These are phyloP conservation scores for Schizochytrium sp. DNA, from an alignment of 108 stramenopile species.

Conservation along the genomic window DNA sequence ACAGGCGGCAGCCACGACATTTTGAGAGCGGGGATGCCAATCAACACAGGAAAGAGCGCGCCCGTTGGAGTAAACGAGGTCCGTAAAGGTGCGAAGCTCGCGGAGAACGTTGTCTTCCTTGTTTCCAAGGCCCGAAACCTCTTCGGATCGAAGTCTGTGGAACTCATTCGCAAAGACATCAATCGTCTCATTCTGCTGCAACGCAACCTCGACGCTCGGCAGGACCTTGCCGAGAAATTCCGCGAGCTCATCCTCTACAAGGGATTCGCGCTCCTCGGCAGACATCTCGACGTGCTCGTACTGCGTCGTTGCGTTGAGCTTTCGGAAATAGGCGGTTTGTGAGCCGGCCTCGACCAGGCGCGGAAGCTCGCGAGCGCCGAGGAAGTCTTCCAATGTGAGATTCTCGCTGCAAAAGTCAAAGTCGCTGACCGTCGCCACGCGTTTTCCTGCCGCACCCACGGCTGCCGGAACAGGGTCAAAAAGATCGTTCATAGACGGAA, in stretches of 20 bases:
- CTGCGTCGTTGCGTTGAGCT: conserved; percentile 42
- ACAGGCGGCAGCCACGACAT: conserved; percentile 40
- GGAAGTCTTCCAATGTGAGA: not conserved
- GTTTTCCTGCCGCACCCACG: conserved; percentile 26
- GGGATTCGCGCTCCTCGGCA: not conserved
- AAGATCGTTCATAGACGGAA: not conserved
- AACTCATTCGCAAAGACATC: conserved; percentile 52
- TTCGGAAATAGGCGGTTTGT: conserved; percentile 49
- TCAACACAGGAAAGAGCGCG: conserved; percentile 37
- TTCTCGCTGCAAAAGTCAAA: conserved; percentile 12
- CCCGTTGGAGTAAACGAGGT: conserved; percentile 46
- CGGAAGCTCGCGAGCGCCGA: not conserved
- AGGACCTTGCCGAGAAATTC: conserved; percentile 19
- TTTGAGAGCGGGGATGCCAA: conserved; percentile 45
- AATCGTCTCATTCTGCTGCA: conserved; percentile 62
- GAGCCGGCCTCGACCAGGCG: conserved; percentile 23
- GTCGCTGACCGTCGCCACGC: not conserved
- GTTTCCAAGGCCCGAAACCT: not conserved
- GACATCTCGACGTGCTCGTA: conserved; percentile 26
- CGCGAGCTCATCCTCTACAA: not conserved
- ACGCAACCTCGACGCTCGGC: conserved; percentile 43
- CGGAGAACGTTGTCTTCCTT: conserved; percentile 44
- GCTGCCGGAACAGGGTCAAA: conserved; percentile 8
- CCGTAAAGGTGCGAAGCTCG: conserved; percentile 53
- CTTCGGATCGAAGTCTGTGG: not conserved